A percentile compares a stretch with the other conserved stretches of the same genome.
Conservation (phyloP, 2,329 filamentous ascomycete genomes). For the Cytospora mali region DNA sequence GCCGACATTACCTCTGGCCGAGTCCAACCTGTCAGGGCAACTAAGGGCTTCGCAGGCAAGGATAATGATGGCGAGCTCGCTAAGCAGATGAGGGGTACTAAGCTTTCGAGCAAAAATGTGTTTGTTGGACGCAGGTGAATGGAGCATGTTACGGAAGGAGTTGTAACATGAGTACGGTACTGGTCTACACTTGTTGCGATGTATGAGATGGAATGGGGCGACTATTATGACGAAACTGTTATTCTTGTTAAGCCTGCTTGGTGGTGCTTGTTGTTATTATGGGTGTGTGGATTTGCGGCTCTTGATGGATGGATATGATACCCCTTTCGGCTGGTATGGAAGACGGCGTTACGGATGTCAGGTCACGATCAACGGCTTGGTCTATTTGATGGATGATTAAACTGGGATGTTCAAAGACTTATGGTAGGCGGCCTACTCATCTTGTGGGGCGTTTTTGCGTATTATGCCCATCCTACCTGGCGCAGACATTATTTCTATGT, state of each 20-base stretch:
- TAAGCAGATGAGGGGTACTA: not conserved
- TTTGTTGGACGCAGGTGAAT: not conserved
- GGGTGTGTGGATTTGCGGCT: not conserved
- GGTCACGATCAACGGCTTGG: not conserved
- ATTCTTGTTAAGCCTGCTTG: not conserved
- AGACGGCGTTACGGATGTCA: not conserved
- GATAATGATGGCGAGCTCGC: not conserved
- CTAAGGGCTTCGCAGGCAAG: not conserved
- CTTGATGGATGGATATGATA: not conserved
- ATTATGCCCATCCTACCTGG: too few species aligned
- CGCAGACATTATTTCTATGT: too few species aligned
- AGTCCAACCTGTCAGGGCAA: not conserved
- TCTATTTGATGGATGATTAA: too few species aligned
- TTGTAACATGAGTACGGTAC: not conserved
- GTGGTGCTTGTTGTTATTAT: not conserved
- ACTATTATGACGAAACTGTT: not conserved
- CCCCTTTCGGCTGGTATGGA: not conserved
- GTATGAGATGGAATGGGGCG: not conserved
- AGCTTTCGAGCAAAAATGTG: not conserved
- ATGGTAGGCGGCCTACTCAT: too few species aligned
- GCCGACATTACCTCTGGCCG: not conserved
- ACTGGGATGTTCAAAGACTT: too few species aligned
- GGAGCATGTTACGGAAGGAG: not conserved
- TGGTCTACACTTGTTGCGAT: not conserved
- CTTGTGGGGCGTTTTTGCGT: too few species aligned